phyloP scores from a whole-genome alignment of 352 stramenopile species.

The Globisporangium heterothallicum region DNA sequence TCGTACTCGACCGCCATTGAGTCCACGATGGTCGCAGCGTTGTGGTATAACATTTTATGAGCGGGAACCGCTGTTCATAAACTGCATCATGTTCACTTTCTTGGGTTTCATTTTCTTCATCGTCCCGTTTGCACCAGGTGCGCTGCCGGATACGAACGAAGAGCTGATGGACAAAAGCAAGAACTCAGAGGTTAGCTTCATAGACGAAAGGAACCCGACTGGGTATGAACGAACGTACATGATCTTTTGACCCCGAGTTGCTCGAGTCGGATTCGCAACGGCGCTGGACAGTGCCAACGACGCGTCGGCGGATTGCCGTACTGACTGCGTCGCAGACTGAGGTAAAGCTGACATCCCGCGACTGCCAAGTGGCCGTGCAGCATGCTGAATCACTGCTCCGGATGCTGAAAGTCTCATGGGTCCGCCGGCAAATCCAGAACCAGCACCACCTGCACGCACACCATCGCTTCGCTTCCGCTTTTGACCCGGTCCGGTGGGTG shows the following conservation, averaged over 20 bases:
- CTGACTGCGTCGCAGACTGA: background rate
- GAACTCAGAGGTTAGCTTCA: background rate
- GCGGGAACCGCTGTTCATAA: conserved; percentile 48
- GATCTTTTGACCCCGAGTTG: conserved; percentile 30
- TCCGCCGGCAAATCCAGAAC: conserved; percentile 25
- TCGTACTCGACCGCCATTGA: too few species aligned
- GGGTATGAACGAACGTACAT: too few species aligned
- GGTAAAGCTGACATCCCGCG: background rate
- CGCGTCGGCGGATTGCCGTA: background rate
- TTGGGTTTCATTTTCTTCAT: conserved; percentile 30
- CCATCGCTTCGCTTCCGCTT: conserved; percentile 52
- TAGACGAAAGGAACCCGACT: background rate
- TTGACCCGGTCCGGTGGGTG: conserved; percentile 22
- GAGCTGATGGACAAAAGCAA: conserved; percentile 16
- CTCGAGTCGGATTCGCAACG: conserved; percentile 2
- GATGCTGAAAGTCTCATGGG: conserved; percentile 47
- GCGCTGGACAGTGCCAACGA: background rate
- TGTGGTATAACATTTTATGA: too few species aligned
- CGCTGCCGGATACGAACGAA: conserved; percentile 19
- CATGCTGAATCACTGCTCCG: conserved; percentile 38
- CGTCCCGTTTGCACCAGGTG: background rate
- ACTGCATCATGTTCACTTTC: conserved; percentile 81
- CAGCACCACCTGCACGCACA: background rate
- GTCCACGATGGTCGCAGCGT: too few species aligned
- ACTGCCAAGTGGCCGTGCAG: conserved; percentile 3